phyloP scores from a whole-genome alignment of 352 stramenopile genomes.

The Phytopythium montanum region DNA sequence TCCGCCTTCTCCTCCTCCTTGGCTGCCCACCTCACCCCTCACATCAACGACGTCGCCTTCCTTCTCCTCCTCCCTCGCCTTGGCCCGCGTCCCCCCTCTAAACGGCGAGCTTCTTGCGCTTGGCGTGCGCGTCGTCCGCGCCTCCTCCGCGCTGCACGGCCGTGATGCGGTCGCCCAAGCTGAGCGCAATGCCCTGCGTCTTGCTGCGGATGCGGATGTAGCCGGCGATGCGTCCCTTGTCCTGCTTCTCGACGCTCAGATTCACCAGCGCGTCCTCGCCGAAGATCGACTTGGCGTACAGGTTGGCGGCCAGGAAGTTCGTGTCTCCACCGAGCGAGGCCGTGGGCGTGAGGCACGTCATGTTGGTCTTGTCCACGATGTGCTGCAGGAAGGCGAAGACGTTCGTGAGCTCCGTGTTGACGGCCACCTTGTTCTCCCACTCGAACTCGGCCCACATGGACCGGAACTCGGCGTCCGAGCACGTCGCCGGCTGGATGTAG shows the following conservation, averaged over 20 bases:
- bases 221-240: conserved; percentile 95
- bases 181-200: conserved; percentile 99
- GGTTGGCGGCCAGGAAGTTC: conserved; percentile 92
- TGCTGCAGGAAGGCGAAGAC: conserved; percentile 98
- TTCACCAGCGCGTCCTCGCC: conserved; percentile 99
- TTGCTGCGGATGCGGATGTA: conserved; percentile 99
- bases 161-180: conserved; percentile 98
- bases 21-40: not conserved
- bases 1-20: not conserved
- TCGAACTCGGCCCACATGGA: conserved; percentile 99
- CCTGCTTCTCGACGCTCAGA: conserved; percentile 98
- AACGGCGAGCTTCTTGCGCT: conserved; percentile 76
- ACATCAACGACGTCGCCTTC: conserved; percentile 2
- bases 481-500: conserved; percentile 97
- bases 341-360: conserved; percentile 98
- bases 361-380: conserved; percentile 98
- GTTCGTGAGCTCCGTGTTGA: conserved; percentile 97
- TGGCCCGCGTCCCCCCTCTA: conserved; percentile 28
- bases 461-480: conserved; percentile 97
- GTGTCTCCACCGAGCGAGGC: conserved; percentile 86
- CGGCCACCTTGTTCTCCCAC: conserved; percentile 99
- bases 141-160: conserved; percentile 86
- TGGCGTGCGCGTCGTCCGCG: conserved; percentile 73
- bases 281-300: conserved; percentile 92
- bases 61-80: conserved; percentile 7